Evolutionary conservation across 768 basidiomycete species (phyloP).

Genomic region (Hydnum rufescens): DNA sequence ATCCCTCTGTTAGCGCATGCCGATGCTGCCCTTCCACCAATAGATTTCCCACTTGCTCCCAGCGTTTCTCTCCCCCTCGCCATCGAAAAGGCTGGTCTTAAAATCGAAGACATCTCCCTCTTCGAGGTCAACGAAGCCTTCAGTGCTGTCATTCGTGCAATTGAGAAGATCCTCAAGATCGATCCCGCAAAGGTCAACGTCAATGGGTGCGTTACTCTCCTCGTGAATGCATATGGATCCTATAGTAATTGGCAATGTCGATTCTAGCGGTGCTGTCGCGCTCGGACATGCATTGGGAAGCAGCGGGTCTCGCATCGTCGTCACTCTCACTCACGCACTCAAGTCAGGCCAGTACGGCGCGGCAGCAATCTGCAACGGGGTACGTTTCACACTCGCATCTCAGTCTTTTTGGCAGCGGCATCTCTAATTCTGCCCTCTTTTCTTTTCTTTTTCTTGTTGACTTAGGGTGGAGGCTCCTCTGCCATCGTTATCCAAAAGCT

Average conservation of each 20-base stretch:
- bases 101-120: conserved; percentile 62
- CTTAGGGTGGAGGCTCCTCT: conserved; percentile 85
- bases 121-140: conserved; percentile 99
- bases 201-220: conserved; percentile 40
- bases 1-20: conserved; percentile 51
- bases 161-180: conserved; percentile 70
- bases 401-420: neutral
- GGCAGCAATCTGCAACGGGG: conserved; percentile 93
- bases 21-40: conserved; percentile 89
- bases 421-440: too few species aligned
- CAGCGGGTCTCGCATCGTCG: conserved; percentile 85
- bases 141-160: conserved; percentile 79
- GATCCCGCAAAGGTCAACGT: conserved; percentile 80
- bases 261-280: conserved; percentile 76
- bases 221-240: neutral
- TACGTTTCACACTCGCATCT: conserved; percentile 25
- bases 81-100: conserved; percentile 68
- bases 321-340: conserved; percentile 80
- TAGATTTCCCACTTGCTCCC: conserved; percentile 93
- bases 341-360: conserved; percentile 87
- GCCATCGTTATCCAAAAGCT: conserved; percentile 78
- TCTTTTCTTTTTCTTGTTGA: conserved; percentile 7
- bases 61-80: conserved; percentile 80
- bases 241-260: conserved; percentile 10
- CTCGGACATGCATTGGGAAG: conserved; percentile 94